Conservation (phyloP, 2,329 filamentous ascomycete genomes). For the Fusarium aywerte region DNA sequence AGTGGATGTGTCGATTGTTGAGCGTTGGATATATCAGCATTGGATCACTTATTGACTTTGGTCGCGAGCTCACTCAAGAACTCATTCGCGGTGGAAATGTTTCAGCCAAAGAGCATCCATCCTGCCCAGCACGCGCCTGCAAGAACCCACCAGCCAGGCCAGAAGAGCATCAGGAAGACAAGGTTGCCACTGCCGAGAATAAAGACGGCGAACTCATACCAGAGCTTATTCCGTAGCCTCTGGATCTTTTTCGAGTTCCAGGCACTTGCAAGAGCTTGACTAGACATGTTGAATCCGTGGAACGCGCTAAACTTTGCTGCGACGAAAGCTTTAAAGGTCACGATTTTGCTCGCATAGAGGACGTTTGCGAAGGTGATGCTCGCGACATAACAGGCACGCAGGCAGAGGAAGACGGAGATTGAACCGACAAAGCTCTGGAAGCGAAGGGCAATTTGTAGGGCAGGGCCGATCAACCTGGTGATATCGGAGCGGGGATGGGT, state of each 20-base stretch:
- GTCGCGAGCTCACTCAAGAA: conserved; percentile 14
- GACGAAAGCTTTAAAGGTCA: conserved; percentile 45
- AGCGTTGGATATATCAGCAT: conserved; percentile 17
- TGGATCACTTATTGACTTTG: conserved; percentile 24
- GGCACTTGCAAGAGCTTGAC: conserved; percentile 41
- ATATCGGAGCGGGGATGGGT: conserved; percentile 49
- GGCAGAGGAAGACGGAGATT: conserved; percentile 47
- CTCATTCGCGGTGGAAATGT: conserved; percentile 1
- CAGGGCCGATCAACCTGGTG: conserved; percentile 49
- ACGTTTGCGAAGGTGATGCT: conserved; percentile 42
- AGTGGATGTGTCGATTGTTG: conserved; percentile 4
- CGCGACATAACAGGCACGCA: conserved; percentile 49
- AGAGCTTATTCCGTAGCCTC: conserved; percentile 58
- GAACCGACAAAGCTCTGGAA: conserved; percentile 51
- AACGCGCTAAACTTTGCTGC: conserved; percentile 47
- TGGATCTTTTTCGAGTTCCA: conserved; percentile 55
- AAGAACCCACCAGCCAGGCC: conserved; percentile 67
- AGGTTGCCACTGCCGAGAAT: conserved; percentile 63
- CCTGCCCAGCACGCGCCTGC: conserved; percentile 50
- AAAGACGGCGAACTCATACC: conserved; percentile 63
- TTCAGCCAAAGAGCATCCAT: conserved; percentile 52
- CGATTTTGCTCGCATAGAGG: conserved; percentile 41
- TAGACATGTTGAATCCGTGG: conserved; percentile 47
- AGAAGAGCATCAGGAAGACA: conserved; percentile 63
- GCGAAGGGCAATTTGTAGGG: conserved; percentile 49